These are phyloP conservation scores for Penicillium soppii DNA, from an alignment of 495 filamentous ascomycete species.

Conservation along the genomic window DNA sequence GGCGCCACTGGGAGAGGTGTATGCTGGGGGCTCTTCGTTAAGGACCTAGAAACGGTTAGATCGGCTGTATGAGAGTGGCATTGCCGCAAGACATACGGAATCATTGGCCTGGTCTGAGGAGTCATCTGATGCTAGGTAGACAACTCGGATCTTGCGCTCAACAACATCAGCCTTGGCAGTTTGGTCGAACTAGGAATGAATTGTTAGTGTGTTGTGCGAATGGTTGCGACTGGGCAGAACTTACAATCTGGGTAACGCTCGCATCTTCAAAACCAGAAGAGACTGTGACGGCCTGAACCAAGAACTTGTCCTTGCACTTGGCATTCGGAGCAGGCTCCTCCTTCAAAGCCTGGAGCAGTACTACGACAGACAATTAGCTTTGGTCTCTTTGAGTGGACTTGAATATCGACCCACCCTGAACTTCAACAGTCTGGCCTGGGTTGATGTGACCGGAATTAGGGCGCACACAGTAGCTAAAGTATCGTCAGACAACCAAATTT, in stretches of 20 bases:
- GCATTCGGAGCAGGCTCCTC: conserved; percentile 82
- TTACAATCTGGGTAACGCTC: conserved; percentile 76
- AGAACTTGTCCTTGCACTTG: conserved; percentile 95
- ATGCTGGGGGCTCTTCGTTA: conserved; percentile 55
- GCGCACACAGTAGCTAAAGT: conserved; percentile 89
- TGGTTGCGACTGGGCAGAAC: conserved; percentile 23
- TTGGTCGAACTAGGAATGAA: conserved; percentile 57
- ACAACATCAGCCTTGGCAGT: conserved; percentile 73
- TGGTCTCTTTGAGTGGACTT: neutral
- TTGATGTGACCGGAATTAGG: conserved; percentile 97
- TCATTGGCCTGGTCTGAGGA: conserved; percentile 46
- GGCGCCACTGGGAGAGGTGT: conserved; percentile 53
- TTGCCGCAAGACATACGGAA: conserved; percentile 31
- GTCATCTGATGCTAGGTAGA: conserved; percentile 66
- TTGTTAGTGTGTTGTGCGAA: conserved; percentile 13
- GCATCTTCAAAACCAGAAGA: conserved; percentile 78
- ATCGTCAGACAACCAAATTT: conserved; percentile 22
- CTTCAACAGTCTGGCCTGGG: conserved; percentile 81
- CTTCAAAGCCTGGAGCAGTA: conserved; percentile 96
- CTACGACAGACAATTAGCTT: conserved; percentile 44
- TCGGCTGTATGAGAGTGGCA: neutral
- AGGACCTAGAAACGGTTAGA: conserved; percentile 16
- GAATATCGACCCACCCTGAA: conserved; percentile 67
- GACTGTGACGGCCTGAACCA: conserved; percentile 91
- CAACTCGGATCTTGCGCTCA: conserved; percentile 96